Evolutionary conservation across 495 filamentous ascomycete genomes (phyloP), one percentile per base, ranked within the genome.

Genomic region (Elaphomyces granulatus): DNA sequence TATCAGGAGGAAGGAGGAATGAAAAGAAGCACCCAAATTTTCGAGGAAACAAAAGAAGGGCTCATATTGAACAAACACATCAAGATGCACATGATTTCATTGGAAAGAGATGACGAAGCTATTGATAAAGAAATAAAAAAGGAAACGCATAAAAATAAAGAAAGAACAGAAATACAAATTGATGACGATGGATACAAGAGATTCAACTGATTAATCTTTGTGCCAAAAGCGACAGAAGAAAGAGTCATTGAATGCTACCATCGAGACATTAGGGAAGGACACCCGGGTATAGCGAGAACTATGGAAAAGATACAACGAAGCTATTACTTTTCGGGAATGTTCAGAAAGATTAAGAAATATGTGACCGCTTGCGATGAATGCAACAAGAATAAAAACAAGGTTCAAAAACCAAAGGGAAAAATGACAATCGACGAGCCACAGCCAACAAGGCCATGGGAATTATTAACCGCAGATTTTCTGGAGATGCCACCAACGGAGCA

Each of bases 401-500:
- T 23, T 2, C 37, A 48, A 34, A 34, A 37, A 14, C 23, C 36
- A 7, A 44, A 42, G 34, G 34, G 45, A 18, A 36, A 53, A n/a
- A 37, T 54, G 14, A 28, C 49, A 23, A 32, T 43, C 0, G 15
- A 37, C 9, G 43, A 52, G 9, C n/a, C 37, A 9, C 42, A n/a
- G n/a, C n/a, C 42, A 14, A 43, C 15, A 20, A 0, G 30, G 2
- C 38, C 28, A 16, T 54, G 32, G 42, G 17, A 45, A 19, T 45
- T 8, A 8, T 48, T 54, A n/a, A 54, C 41, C 0, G 43, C 50
- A 8, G 36, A 56, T 19, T 52, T 56, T n/a, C n/a, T n/a, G 16
- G 10, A 39, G 32, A 12, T 8, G 16, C 10, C 32, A 31, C 10
- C 20, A 28, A 3, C 16, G 20, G 28, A 9, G 3, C 28, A 28